phyloP scores from a whole-genome alignment of 768 basidiomycete species.

The Kwoniella sp. region DNA sequence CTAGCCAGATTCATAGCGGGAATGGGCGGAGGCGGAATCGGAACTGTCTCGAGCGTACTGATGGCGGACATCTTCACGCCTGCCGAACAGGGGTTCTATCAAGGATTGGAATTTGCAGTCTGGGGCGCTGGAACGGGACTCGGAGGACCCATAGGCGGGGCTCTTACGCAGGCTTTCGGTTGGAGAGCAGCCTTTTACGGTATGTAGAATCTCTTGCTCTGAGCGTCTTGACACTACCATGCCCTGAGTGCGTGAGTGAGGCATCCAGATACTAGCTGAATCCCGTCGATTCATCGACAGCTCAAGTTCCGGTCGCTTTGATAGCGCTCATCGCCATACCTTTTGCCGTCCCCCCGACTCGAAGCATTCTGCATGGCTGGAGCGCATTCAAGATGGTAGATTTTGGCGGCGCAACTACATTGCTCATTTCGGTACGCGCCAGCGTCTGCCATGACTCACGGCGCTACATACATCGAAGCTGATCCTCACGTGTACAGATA shows the following conservation, averaged over 20 bases:
- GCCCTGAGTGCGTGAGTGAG: too few species aligned
- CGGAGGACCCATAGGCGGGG: constrained; percentile 26
- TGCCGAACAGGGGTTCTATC: constrained; percentile 22
- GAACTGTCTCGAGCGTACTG: constrained; percentile 23
- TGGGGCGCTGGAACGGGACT: constrained; percentile 25
- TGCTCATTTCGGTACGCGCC: constrained; percentile 22
- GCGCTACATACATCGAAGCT: neutral
- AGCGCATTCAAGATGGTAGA: constrained; percentile 15
- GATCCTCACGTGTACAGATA: constrained; percentile 1
- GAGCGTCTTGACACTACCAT: too few species aligned
- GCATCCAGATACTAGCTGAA: too few species aligned
- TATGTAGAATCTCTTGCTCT: neutral
- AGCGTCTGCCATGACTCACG: neutral
- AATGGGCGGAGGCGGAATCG: constrained; percentile 30
- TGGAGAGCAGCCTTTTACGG: constrained; percentile 33
- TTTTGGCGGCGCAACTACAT: constrained; percentile 23
- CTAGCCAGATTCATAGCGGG: constrained; percentile 58
- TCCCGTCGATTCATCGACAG: too few species aligned
- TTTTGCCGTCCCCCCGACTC: constrained; percentile 1
- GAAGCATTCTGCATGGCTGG: neutral
- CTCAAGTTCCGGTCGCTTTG: constrained; percentile 20
- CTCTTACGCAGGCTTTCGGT: constrained; percentile 22
- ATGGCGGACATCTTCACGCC: constrained; percentile 25
- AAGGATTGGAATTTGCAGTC: constrained; percentile 22
- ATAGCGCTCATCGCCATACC: constrained; percentile 10